Conservation (phyloP, 2,329 filamentous ascomycete species). For the Alternaria sp. region DNA sequence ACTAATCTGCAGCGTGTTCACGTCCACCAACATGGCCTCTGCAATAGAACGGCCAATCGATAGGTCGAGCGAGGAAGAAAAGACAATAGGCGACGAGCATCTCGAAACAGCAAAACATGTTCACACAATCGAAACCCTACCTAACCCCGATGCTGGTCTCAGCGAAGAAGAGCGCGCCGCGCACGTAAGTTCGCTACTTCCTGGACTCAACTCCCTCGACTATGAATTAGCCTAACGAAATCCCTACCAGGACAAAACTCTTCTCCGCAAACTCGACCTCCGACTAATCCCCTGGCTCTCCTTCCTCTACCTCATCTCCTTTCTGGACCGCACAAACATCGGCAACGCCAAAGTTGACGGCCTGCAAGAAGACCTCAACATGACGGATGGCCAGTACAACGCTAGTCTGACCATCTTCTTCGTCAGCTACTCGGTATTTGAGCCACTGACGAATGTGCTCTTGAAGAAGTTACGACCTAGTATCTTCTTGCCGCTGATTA, state of each 20-base stretch:
- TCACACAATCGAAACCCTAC: slow-evolving; percentile 33
- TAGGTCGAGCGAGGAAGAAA: slow-evolving; percentile 34
- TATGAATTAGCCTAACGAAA: not conserved
- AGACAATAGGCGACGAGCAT: slow-evolving; percentile 23
- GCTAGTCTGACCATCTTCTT: slow-evolving; percentile 83
- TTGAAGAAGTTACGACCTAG: slow-evolving; percentile 79
- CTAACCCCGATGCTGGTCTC: slow-evolving; percentile 71
- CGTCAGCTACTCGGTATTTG: slow-evolving; percentile 81
- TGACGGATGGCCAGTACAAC: slow-evolving; percentile 75
- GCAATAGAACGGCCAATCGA: slow-evolving; percentile 33
- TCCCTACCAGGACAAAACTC: slow-evolving; percentile 63
- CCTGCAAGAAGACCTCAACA: slow-evolving; percentile 65
- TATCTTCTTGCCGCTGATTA: slow-evolving; percentile 82
- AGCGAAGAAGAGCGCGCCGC: slow-evolving; percentile 68
- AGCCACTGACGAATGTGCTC: slow-evolving; percentile 79
- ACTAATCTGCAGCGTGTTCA: not conserved
- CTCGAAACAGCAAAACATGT: slow-evolving; percentile 19
- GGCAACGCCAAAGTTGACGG: slow-evolving; percentile 73
- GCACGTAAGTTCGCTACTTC: slow-evolving; percentile 59
- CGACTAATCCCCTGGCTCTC: slow-evolving; percentile 72
- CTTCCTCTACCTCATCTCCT: slow-evolving; percentile 76
- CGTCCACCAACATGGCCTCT: slow-evolving; percentile 28
- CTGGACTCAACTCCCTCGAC: not conserved
- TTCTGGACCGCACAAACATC: slow-evolving; percentile 77
- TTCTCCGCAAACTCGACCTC: slow-evolving; percentile 69